Percentiles rank a stretch among this genome's conserved stretches.
phyloP scores from a whole-genome alignment of 1,284 basidiomycete genomes.

The Pseudozyma pruni region DNA sequence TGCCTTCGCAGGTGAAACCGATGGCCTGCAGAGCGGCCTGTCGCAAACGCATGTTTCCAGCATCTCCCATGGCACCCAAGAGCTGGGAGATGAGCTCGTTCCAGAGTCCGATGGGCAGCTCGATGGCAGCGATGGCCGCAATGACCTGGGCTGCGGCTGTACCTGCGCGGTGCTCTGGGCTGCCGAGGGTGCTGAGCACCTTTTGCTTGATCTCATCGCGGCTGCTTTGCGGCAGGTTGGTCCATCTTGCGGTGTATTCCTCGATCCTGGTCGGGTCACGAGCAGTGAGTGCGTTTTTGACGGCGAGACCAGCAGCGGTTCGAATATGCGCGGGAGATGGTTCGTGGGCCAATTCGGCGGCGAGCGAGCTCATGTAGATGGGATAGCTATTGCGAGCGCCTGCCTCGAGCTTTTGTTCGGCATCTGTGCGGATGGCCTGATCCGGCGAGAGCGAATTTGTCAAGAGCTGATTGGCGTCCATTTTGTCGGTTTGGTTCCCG shows the following conservation, averaged over 20 bases:
- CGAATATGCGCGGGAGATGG: slow-evolving; percentile 75
- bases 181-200: slow-evolving; percentile 83
- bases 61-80: slow-evolving; percentile 85
- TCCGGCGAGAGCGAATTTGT: slow-evolving; percentile 66
- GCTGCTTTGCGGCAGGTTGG: slow-evolving; percentile 76
- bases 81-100: slow-evolving; percentile 87
- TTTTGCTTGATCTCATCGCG: slow-evolving; percentile 89
- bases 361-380: slow-evolving; percentile 62
- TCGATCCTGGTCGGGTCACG: slow-evolving; percentile 76
- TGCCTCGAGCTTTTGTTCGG: slow-evolving; percentile 64
- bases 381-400: slow-evolving; percentile 65
- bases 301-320: slow-evolving; percentile 91
- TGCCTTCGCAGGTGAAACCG: slow-evolving; percentile 95
- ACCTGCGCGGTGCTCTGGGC: slow-evolving; percentile 79
- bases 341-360: slow-evolving; percentile 62
- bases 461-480: slow-evolving; percentile 66
- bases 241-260: slow-evolving; percentile 73
- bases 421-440: slow-evolving; percentile 58
- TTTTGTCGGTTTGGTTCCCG: slow-evolving; percentile 10
- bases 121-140: slow-evolving; percentile 90
- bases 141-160: slow-evolving; percentile 91
- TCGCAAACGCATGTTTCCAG: slow-evolving; percentile 80
- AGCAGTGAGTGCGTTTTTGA: slow-evolving; percentile 94
- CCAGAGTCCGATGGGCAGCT: slow-evolving; percentile 89
- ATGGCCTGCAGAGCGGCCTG: slow-evolving; percentile 93